phyloP scores from a whole-genome alignment of 2,329 filamentous ascomycete genomes.

The Fusarium penzigii region DNA sequence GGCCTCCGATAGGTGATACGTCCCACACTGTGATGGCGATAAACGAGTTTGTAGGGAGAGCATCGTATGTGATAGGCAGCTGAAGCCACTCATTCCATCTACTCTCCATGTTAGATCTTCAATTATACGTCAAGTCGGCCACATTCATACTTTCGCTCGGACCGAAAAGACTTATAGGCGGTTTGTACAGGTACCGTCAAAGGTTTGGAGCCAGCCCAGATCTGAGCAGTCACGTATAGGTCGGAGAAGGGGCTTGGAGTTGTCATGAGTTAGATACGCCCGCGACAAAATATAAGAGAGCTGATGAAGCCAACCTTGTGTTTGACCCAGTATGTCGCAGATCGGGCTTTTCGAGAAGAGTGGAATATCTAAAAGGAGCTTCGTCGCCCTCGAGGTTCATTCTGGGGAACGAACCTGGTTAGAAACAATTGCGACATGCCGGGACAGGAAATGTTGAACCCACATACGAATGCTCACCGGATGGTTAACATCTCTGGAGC shows the following conservation, averaged over 20 bases:
- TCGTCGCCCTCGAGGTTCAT: slow-evolving; percentile 51
- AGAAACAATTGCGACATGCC: too few relatives aligned
- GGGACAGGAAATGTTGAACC: not conserved
- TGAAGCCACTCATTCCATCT: slow-evolving; percentile 97
- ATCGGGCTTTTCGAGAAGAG: slow-evolving; percentile 74
- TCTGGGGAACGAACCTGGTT: slow-evolving; percentile 28
- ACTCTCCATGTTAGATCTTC: slow-evolving; percentile 16
- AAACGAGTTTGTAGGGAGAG: slow-evolving; percentile 77
- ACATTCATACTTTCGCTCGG: slow-evolving; percentile 59
- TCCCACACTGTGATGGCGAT: slow-evolving; percentile 97
- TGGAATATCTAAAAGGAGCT: slow-evolving; percentile 55
- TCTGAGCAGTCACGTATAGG: slow-evolving; percentile 87
- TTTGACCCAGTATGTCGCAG: slow-evolving; percentile 88
- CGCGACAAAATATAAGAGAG: not conserved
- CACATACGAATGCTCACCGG: slow-evolving; percentile 69
- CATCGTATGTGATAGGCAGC: slow-evolving; percentile 80
- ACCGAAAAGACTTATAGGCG: slow-evolving; percentile 86
- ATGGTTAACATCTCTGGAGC: slow-evolving; percentile 79
- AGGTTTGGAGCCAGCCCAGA: slow-evolving; percentile 96
- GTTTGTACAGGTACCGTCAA: slow-evolving; percentile 91
- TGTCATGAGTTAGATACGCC: slow-evolving; percentile 21
- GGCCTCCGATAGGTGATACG: slow-evolving; percentile 75
- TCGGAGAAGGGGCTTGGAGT: slow-evolving; percentile 71
- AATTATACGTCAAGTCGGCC: not conserved
- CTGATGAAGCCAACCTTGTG: slow-evolving; percentile 55